phyloP scores from a whole-genome alignment of 768 basidiomycete genomes.

The Boletus patriciae region DNA sequence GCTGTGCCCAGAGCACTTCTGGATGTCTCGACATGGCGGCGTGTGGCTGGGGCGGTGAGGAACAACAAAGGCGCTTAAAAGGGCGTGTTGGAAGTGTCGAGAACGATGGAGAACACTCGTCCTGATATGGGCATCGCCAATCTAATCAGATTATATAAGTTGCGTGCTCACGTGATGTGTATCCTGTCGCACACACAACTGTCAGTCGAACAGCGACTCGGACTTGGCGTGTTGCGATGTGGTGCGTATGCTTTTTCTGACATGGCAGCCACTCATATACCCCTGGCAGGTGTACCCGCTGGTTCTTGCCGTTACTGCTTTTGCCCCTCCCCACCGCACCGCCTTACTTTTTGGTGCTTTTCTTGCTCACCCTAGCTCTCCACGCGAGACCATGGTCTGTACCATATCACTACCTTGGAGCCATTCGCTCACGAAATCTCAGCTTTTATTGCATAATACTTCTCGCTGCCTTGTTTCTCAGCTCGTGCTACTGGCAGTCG shows the following conservation, averaged over 20 bases:
- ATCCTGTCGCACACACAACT: neutral
- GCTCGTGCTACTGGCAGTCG: conserved; percentile 90
- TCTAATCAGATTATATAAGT: conserved; percentile 15
- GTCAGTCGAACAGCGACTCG: neutral
- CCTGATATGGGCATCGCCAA: conserved; percentile 16
- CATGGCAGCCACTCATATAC: neutral
- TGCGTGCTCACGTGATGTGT: conserved; percentile 18
- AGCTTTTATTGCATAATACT: conserved; percentile 89
- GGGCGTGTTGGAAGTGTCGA: conserved; percentile 26
- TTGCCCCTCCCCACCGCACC: conserved; percentile 78
- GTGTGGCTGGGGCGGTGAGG: conserved; percentile 10
- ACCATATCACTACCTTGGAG: neutral
- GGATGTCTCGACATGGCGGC: conserved; percentile 58
- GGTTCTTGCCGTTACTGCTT: conserved; percentile 77
- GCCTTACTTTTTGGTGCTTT: conserved; percentile 76
- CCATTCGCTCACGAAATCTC: conserved; percentile 7
- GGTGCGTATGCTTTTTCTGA: conserved; percentile 42
- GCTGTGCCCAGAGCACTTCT: conserved; percentile 94
- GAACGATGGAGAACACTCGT: conserved; percentile 34
- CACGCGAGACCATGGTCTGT: conserved; percentile 85
- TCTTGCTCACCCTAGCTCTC: conserved; percentile 71
- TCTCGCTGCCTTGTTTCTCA: conserved; percentile 77
- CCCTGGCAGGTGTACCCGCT: conserved; percentile 72
- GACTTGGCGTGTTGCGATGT: conserved; percentile 40
- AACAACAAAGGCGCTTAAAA: conserved; percentile 7